Percentiles rank a stretch among this genome's conserved stretches.
These are phyloP conservation scores for Ceratocystis harringtonii DNA, from an alignment of 2,329 filamentous ascomycete genomes.

Conservation along the genomic window DNA sequence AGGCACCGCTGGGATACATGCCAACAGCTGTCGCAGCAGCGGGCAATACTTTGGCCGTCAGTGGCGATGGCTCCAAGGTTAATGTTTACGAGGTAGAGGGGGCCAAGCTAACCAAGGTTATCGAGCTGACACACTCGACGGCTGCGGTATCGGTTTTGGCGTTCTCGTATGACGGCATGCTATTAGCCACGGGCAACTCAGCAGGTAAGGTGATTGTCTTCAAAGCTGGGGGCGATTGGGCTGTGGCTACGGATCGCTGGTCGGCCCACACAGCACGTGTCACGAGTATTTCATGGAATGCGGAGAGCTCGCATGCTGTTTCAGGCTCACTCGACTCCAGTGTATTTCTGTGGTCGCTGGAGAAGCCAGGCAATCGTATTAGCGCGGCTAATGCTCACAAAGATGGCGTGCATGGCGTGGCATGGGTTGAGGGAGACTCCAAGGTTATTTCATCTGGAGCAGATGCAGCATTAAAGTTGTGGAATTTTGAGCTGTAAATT, in stretches of 20 bases:
- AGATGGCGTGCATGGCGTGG: constrained; percentile 80
- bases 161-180: constrained; percentile 63
- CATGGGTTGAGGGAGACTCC: constrained; percentile 51
- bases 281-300: constrained; percentile 57
- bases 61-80: constrained; percentile 55
- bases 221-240: constrained; percentile 33
- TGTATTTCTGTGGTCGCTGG: constrained; percentile 79
- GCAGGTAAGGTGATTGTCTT: constrained; percentile 82
- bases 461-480: constrained; percentile 84
- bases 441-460: constrained; percentile 68
- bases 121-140: constrained; percentile 52
- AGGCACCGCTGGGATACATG: constrained; percentile 44
- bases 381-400: constrained; percentile 85
- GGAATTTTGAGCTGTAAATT: constrained; percentile 33
- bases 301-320: constrained; percentile 58
- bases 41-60: constrained; percentile 56
- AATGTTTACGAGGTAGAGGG: constrained; percentile 51
- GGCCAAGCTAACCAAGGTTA: constrained; percentile 37
- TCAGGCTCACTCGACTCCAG: constrained; percentile 85
- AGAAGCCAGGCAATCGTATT: constrained; percentile 67
- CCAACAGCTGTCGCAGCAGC: constrained; percentile 59
- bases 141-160: constrained; percentile 63
- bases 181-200: constrained; percentile 68
- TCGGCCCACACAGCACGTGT: constrained; percentile 46
- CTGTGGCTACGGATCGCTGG: constrained; percentile 62